Evolutionary conservation across 2,329 filamentous ascomycete species (phyloP), one percentile per base, ranked within the genome.

Genomic region (Sporothrix variecibatus): DNA sequence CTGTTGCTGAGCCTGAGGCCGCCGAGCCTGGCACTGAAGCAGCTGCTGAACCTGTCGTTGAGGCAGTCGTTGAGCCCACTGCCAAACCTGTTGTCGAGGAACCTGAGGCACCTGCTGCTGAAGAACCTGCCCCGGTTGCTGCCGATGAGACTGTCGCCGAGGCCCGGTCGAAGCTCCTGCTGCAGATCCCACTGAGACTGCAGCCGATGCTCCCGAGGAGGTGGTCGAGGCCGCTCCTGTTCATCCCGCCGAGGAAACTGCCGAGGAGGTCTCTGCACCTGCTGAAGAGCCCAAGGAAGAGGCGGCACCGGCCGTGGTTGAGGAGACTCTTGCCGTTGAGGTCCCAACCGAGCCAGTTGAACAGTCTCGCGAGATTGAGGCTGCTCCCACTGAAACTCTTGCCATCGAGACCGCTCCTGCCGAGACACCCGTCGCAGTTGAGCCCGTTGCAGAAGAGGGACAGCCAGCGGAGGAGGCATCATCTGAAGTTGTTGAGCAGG

Each of bases 361-460:
- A 1, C 8, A 31, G 28, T n/a, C 65, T 15, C 23, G 23, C 7
- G 46, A 53, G 71, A 74, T 49, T 73, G 53, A 43, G 11, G 31
- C 71, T 11, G 7, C 65, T 1, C 43, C 51, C 3, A 72, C 64
- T 49, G 62, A 70, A 3, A 71, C 75, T 43, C 31, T 51, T 53
- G 67, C 51, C 0, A 68, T 38, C 9, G 23, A 43, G 2, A n/a
- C 65, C 3, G 23, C 28, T 23, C 40, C n/a, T 11, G 9, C 43
- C 15, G 20, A 38, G 12, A 34, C 40, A 20, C 40, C 46, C 8
- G 23, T 9, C 38, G n/a, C 31, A 17, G 31, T 2, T 38, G 60
- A 67, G 60, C 26, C 28, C 3, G 15, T 31, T 20, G 40, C n/a
- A 31, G 56, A 53, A 15, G 34, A 43, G 5, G 17, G 58, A 38